Evolutionary conservation across 2,329 filamentous ascomycete species (phyloP), one percentile per base, ranked within the genome.

Genomic region (Claviceps africana): DNA sequence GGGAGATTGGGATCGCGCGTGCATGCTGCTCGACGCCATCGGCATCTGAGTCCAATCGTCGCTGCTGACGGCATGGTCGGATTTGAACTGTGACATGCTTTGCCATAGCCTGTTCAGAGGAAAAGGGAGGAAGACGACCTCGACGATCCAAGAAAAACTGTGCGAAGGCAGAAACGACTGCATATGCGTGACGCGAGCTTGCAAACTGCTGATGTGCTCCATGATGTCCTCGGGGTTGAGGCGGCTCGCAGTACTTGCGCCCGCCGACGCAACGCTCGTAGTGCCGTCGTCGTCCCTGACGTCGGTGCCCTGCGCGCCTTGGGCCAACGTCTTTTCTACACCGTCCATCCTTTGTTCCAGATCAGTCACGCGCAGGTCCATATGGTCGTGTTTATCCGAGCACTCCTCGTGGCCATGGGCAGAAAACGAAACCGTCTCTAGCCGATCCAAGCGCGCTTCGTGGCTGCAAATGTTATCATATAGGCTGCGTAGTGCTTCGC

Each of bases 101-200:
- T 77, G 69, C 78, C 78, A 82, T 6, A 82, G 59, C 22, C 71
- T 73, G 57, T 74, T 77, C 7, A 81, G 66, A 1, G 75, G 72
- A 63, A 87, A 91, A 1, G 86, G 86, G 8, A 90, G 64, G 53
- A 89, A 80, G 1, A 90, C 80, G 4, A 90, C 82, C 61, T 90
- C 85, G 1, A 91, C 70, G 57, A 85, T 78, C 83, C 85, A 89
- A 0, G 85, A 83, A 42, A 78, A 73, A 43, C 68, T 66, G 30
- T 72, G 71, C 0, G 83, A 81, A n/a, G 86, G 85, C 31, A 81
- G 65, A 10, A 76, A 70, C 6, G 75, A 73, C 63, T 85, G 82
- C 10, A 87, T 70, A 44, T 77, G 71, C 31, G 70, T 65, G 48
- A 81, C 67, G 55, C 77, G 74, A 3, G 72, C 70, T 56, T 75